Evolutionary conservation across 2,329 filamentous ascomycete species (phyloP).

Genomic region (Calonectria pteridis): DNA sequence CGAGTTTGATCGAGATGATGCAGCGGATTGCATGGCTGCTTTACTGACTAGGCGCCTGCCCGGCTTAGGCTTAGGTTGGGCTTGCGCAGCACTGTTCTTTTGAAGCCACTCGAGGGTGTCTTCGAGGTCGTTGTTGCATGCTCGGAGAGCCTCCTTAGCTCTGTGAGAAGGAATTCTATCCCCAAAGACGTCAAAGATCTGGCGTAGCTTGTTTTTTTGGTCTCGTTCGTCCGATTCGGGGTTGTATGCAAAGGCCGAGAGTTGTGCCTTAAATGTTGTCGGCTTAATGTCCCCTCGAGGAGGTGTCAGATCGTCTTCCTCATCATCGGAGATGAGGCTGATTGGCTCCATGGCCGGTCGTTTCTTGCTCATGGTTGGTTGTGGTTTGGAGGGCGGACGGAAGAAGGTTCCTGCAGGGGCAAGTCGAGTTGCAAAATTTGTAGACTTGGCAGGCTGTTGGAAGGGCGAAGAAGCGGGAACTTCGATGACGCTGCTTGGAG

Average conservation of each 20-base stretch:
- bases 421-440: slow-evolving; percentile 68
- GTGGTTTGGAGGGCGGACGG: slow-evolving; percentile 58
- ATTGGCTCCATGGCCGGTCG: slow-evolving; percentile 57
- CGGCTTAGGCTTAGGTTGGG: slow-evolving; percentile 32
- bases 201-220: slow-evolving; percentile 50
- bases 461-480: slow-evolving; percentile 91
- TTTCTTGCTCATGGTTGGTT: slow-evolving; percentile 47
- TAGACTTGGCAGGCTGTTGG: slow-evolving; percentile 53
- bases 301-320: slow-evolving; percentile 56
- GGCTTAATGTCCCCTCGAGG: slow-evolving; percentile 73
- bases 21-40: slow-evolving; percentile 40
- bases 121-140: slow-evolving; percentile 51
- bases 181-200: slow-evolving; percentile 53
- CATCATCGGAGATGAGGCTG: slow-evolving; percentile 65
- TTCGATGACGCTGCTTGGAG: slow-evolving; percentile 70
- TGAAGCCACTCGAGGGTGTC: slow-evolving; percentile 50
- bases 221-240: slow-evolving; percentile 56
- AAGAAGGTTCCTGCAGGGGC: slow-evolving; percentile 83
- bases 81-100: slow-evolving; percentile 23
- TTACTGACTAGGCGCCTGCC: slow-evolving; percentile 49
- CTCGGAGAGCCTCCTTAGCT: slow-evolving; percentile 50
- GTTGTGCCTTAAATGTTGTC: slow-evolving; percentile 63
- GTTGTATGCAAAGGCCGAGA: slow-evolving; percentile 60
- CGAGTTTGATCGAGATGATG: slow-evolving; percentile 25
- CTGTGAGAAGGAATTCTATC: slow-evolving; percentile 45